Evolutionary conservation across 306 rosid genomes (phyloP), one percentile per base, ranked within the genome.

Genomic region (Aeschynomene evenia): DNA sequence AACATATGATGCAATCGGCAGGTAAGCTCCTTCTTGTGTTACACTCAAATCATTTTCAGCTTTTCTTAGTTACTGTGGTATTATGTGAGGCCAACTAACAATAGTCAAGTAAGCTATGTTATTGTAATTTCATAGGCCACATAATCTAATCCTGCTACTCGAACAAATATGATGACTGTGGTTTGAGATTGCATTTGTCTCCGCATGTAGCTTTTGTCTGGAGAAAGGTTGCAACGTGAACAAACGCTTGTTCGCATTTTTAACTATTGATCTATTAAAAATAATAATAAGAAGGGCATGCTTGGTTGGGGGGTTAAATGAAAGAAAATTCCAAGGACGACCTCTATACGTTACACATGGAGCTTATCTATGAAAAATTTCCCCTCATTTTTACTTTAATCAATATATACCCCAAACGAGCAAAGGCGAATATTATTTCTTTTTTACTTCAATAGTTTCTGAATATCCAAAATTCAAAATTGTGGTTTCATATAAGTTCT

Each of bases 1-100:
- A 69, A 83, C 99, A 0, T 95, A 95, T 58, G 99, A 95, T 73
- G 97, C 99, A 13, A 73, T 80, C 68, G 99, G 99, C 79, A 95
- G 99, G 99, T 91, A 85, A 59, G 13, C n/a, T 55, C 66, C 14
- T 24, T 45, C 56, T 15, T 45, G 2, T 15, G 63, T 63, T 63
- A 36, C 28, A 48, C 40, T 61, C 59, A 13, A 7, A 69, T 16
- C 62, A 55, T 59, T 19, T 20, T 48, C 39, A 43, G 16, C 14
- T 37, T 58, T 70, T 61, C 24, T 31, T 45, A 71, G 19, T 36
- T 48, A 49, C 40, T 37, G 43, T 14, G 39, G 14, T 31, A 22
- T 73, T 34, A 34, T 40, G 36, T 3, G 15, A 54, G 13, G 37
- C 21, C 43, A 20, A 7, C 7, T 16, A 58, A 9, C n/a, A 48